Conservation (phyloP, 2,329 filamentous ascomycete species). For the Clonostachys solani region DNA sequence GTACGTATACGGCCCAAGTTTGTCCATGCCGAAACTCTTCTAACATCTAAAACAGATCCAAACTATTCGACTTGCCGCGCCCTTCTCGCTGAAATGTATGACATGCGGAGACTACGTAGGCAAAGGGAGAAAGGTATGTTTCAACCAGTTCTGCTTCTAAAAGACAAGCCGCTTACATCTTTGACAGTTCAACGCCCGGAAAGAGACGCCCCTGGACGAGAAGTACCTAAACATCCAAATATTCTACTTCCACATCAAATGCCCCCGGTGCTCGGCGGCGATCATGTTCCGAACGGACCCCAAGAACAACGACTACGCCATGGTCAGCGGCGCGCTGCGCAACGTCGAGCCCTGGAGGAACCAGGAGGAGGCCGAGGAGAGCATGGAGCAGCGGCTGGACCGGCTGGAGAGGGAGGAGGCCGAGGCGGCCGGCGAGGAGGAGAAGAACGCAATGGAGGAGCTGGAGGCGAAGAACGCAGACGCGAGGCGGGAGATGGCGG, state of each 20-base stretch:
- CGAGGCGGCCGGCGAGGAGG: conserved; percentile 58
- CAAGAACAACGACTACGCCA: conserved; percentile 87
- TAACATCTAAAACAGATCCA: conserved; percentile 43
- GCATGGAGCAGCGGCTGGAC: conserved; percentile 82
- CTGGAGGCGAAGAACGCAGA: conserved; percentile 91
- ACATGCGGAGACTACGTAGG: conserved; percentile 75
- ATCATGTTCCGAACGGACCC: conserved; percentile 95
- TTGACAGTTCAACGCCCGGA: conserved; percentile 67
- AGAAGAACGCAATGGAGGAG: conserved; percentile 91
- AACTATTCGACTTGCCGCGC: conserved; percentile 78
- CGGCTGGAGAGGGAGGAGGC: conserved; percentile 73
- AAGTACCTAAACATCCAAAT: conserved; percentile 87
- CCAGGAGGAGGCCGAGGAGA: conserved; percentile 62
- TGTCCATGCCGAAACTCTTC: too few species aligned
- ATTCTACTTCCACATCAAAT: conserved; percentile 78
- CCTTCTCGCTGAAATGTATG: conserved; percentile 36
- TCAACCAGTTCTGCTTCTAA: too few species aligned
- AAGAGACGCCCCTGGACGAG: conserved; percentile 84
- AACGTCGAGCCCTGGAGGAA: conserved; percentile 91
- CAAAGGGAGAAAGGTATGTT: conserved; percentile 67
- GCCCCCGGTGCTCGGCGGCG: conserved; percentile 79
- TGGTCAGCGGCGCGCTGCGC: conserved; percentile 77
- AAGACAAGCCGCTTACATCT: too few species aligned
- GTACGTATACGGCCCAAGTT: too few species aligned
- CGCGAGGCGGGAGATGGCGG: conserved; percentile 91